A percentile compares a stretch with the other conserved stretches of the same genome.
These are phyloP conservation scores for Trypanosoma conorhini DNA, from an alignment of 208 protist genomes.

Conservation along the genomic window DNA sequence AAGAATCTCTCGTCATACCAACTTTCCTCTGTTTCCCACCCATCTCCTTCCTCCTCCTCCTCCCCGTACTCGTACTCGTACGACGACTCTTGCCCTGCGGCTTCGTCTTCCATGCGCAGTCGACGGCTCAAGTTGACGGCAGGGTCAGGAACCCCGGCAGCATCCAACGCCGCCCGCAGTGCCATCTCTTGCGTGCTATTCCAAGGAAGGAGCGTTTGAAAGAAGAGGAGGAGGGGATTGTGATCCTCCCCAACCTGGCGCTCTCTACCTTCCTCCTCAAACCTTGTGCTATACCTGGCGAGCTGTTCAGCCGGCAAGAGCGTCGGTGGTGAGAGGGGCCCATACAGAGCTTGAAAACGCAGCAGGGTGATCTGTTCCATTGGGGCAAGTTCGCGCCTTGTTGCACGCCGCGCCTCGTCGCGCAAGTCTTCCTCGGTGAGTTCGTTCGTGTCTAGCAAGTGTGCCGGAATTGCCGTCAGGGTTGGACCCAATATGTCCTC, in stretches of 20 bases:
- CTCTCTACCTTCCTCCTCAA: slow-evolving; percentile 25
- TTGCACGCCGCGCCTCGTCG: slow-evolving; percentile 18
- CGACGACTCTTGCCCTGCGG: slow-evolving; percentile 13
- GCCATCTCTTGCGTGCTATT: slow-evolving; percentile 33
- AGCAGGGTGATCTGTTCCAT: slow-evolving; percentile 36
- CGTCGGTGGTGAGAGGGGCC: slow-evolving; percentile 12
- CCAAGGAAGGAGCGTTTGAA: slow-evolving; percentile 31
- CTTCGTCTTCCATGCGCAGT: slow-evolving; percentile 22
- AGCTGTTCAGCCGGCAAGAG: slow-evolving; percentile 21
- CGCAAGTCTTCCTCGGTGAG: slow-evolving; percentile 29
- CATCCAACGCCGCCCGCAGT: slow-evolving; percentile 24
- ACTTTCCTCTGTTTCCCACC: slow-evolving; percentile 28
- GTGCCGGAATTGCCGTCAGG: slow-evolving; percentile 46
- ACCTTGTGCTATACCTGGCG: slow-evolving; percentile 18
- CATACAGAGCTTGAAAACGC: slow-evolving; percentile 41
- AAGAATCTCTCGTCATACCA: slow-evolving; percentile 15
- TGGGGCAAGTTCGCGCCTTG: slow-evolving; percentile 1
- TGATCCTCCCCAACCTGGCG: slow-evolving; percentile 7
- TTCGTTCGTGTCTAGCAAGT: slow-evolving; percentile 37
- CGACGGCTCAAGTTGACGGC: slow-evolving; percentile 10
- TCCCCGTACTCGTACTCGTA: slow-evolving; percentile 13
- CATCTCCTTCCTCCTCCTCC: slow-evolving; percentile 11
- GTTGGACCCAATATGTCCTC: slow-evolving; percentile 44
- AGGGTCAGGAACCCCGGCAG: slow-evolving; percentile 35
- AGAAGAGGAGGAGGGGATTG: slow-evolving; percentile 26